A percentile compares a stretch with the other conserved stretches of the same genome.
Conservation (phyloP, 192 early-diverging fungal species). For the Backusella circina region DNA sequence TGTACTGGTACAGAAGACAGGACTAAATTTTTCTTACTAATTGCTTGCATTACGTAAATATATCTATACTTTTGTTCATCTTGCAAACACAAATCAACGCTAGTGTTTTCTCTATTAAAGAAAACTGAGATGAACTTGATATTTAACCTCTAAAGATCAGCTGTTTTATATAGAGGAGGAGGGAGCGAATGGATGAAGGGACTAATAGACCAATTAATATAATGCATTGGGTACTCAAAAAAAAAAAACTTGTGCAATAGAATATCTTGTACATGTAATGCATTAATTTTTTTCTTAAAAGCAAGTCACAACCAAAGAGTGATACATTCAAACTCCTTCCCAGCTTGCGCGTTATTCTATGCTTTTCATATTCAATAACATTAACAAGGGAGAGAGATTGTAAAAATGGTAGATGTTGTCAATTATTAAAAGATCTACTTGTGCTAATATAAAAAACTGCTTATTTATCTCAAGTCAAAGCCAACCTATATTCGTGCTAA, state of each 20-base stretch:
- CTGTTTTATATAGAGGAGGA: too few relatives aligned
- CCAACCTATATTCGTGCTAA: conserved; percentile 3
- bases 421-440: background rate
- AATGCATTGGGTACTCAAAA: background rate
- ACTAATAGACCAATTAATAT: background rate
- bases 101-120: background rate
- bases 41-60: background rate
- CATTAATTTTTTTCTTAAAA: too few relatives aligned
- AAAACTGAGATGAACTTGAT: background rate
- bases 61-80: background rate
- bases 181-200: background rate
- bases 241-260: background rate
- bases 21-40: background rate
- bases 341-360: background rate
- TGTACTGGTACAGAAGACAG: background rate
- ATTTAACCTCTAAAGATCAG: background rate
- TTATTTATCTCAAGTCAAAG: background rate
- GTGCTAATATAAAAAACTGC: too few relatives aligned
- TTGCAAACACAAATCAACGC: background rate
- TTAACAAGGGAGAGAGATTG: too few relatives aligned
- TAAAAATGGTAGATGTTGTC: background rate
- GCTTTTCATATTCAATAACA: background rate
- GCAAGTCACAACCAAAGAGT: background rate
- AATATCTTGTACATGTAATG: background rate
- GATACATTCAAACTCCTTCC: background rate